Evolutionary conservation across 2,329 filamentous ascomycete genomes (phyloP), one percentile per base, ranked within the genome.

Genomic region (Metarhizium brunneum): DNA sequence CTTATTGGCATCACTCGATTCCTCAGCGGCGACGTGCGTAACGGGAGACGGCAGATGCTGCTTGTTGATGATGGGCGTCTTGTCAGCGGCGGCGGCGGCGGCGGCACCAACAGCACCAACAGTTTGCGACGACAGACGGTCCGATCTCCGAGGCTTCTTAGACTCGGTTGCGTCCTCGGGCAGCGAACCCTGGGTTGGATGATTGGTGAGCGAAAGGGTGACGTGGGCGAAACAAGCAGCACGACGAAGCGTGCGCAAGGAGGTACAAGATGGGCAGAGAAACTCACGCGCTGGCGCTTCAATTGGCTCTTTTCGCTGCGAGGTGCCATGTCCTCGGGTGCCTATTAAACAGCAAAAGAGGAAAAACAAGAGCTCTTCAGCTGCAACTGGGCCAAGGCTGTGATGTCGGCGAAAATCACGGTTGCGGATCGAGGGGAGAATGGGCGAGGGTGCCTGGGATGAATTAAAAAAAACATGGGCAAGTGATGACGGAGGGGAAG

Each of bases 61-160:
- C 65, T 83, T 82, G 63, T 82, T 76, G 62, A 77, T 76, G 63
- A 86, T 68, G 56, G 85, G 83, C 8, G 84, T 85, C 64, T 82
- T 81, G 57, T 75, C 68, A 56, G 62, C 62, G 55, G 76, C 76
- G 61, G 25, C 25, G 61, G 25, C 25, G 25, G 25, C 25, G 25
- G 25, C 25, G 25, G 25, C 25, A 25, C 25, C 25, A 25, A 83
- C 81, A 8, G 40, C 32, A 40, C 40, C 55, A 20, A 32, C 55
- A 38, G 25, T 38, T 14, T 54, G 48, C 14, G 47, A 38, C 38
- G 81, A 84, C 58, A 90, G 75, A 59, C 89, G 85, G 61, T 88
- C 78, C 48, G 89, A 91, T 56, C 90, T 84, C 60, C 92, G 86
- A 57, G 87, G 85, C 71, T 95, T 95, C 80, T 96, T 96, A 60